phyloP scores from a whole-genome alignment of 192 early-diverging fungal genomes.

The Linnemannia exigua region DNA sequence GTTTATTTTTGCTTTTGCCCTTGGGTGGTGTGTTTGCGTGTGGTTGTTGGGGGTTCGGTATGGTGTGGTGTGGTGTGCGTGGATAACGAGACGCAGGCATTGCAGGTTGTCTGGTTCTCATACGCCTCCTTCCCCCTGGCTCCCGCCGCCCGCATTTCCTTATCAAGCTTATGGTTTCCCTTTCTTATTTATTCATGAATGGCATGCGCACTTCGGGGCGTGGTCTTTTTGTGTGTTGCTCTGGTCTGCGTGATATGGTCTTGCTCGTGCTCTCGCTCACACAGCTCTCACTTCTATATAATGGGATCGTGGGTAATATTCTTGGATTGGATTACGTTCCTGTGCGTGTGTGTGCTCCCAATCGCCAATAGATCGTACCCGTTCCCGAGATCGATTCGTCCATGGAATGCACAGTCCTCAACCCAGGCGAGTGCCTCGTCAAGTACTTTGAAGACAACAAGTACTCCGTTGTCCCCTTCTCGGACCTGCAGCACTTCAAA shows the following conservation, averaged over 20 bases:
- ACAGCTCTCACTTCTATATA: slow-evolving; percentile 1
- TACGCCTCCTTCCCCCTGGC: background rate
- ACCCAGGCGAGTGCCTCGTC: slow-evolving; percentile 53
- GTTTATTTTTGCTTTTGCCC: background rate
- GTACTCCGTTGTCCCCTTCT: slow-evolving; percentile 47
- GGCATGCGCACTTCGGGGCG: slow-evolving; percentile 19
- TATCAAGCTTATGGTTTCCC: slow-evolving; percentile 36
- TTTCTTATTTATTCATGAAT: slow-evolving; percentile 7
- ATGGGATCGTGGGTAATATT: slow-evolving; percentile 32
- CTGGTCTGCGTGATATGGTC: background rate
- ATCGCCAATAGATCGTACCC: slow-evolving; percentile 40
- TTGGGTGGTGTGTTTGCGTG: background rate
- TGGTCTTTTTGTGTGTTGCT: background rate
- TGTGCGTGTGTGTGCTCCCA: background rate
- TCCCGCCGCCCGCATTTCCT: slow-evolving; percentile 15
- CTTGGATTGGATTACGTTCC: background rate
- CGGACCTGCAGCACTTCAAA: slow-evolving; percentile 51
- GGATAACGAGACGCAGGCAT: background rate
- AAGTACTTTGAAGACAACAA: slow-evolving; percentile 59
- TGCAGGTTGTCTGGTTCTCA: background rate
- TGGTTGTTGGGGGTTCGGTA: background rate
- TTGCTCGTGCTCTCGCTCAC: slow-evolving; percentile 6
- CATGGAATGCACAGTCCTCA: slow-evolving; percentile 41
- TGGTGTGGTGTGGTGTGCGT: background rate
- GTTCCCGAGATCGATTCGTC: slow-evolving; percentile 56